Conservation (phyloP, 83 land plant genomes). For the Diphasiastrum complanatum region DNA sequence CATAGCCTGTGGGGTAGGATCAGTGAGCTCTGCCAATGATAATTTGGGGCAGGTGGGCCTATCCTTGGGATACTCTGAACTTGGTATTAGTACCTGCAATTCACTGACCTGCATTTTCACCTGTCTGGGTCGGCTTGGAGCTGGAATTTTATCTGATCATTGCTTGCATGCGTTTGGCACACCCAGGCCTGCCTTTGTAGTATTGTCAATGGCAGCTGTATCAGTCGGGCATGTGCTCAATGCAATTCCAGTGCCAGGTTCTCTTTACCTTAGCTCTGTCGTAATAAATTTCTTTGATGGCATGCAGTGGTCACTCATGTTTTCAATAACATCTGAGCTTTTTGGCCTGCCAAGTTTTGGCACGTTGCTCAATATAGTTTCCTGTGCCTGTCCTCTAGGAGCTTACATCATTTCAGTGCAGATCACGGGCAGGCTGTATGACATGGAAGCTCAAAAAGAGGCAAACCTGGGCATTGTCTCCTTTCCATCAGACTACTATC, state of each 20-base stretch:
- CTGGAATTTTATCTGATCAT: conserved; percentile 20
- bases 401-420: too few relatives aligned
- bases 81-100: conserved; percentile 21
- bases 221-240: conserved; percentile 30
- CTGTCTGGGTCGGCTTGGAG: conserved; percentile 29
- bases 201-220: conserved; percentile 10
- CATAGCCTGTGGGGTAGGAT: conserved; percentile 15
- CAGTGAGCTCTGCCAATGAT: conserved; percentile 18
- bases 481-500: too few relatives aligned
- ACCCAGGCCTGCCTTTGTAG: conserved; percentile 29
- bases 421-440: too few relatives aligned
- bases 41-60: conserved; percentile 26
- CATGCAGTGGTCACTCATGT: too few relatives aligned
- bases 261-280: conserved; percentile 34
- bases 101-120: conserved; percentile 33
- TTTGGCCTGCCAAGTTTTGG: too few relatives aligned
- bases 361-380: too few relatives aligned
- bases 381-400: too few relatives aligned
- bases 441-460: too few relatives aligned
- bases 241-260: conserved; percentile 21
- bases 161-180: conserved; percentile 11
- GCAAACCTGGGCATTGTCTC: too few relatives aligned
- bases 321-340: too few relatives aligned
- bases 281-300: too few relatives aligned
- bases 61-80: conserved; percentile 14